Percentiles rank a stretch among this genome's conserved stretches.
Conservation (phyloP, 2,329 filamentous ascomycete species). For the Cercospora zeina region DNA sequence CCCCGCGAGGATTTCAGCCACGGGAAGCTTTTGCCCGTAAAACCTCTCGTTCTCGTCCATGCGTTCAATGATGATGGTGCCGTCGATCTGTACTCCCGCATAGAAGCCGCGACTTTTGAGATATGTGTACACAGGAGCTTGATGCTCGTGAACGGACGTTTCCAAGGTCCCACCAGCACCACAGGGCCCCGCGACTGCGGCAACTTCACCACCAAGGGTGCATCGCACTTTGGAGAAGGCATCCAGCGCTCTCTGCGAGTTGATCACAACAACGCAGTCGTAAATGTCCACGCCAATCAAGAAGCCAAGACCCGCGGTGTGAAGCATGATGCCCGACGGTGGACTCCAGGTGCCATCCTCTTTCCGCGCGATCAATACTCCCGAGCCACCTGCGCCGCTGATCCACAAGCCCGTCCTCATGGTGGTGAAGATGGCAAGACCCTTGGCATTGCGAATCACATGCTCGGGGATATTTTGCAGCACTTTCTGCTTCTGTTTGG, state of each 20-base stretch:
- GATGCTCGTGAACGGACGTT: slow-evolving; percentile 65
- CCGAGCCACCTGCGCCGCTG: slow-evolving; percentile 85
- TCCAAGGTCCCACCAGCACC: slow-evolving; percentile 74
- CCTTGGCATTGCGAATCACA: slow-evolving; percentile 86
- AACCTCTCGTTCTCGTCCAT: slow-evolving; percentile 87
- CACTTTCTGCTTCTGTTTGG: slow-evolving; percentile 62
- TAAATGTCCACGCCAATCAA: slow-evolving; percentile 92
- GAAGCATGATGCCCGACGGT: slow-evolving; percentile 84
- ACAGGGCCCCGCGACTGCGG: slow-evolving; percentile 73
- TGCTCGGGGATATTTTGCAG: slow-evolving; percentile 80
- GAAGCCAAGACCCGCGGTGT: slow-evolving; percentile 86
- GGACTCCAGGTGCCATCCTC: slow-evolving; percentile 88
- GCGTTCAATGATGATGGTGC: slow-evolving; percentile 80
- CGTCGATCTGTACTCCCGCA: slow-evolving; percentile 81
- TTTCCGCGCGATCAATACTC: slow-evolving; percentile 78
- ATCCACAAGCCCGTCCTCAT: slow-evolving; percentile 93
- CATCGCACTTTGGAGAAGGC: slow-evolving; percentile 77
- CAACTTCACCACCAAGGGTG: slow-evolving; percentile 79
- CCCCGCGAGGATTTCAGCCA: slow-evolving; percentile 63
- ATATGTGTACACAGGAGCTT: slow-evolving; percentile 76
- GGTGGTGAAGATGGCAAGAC: slow-evolving; percentile 89
- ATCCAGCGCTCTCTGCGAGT: slow-evolving; percentile 79
- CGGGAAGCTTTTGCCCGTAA: slow-evolving; percentile 67
- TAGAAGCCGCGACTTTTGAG: slow-evolving; percentile 89
- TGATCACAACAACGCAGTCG: slow-evolving; percentile 91